phyloP scores from a whole-genome alignment of 2,329 filamentous ascomycete species.

The Aureobasidium mangrovei region DNA sequence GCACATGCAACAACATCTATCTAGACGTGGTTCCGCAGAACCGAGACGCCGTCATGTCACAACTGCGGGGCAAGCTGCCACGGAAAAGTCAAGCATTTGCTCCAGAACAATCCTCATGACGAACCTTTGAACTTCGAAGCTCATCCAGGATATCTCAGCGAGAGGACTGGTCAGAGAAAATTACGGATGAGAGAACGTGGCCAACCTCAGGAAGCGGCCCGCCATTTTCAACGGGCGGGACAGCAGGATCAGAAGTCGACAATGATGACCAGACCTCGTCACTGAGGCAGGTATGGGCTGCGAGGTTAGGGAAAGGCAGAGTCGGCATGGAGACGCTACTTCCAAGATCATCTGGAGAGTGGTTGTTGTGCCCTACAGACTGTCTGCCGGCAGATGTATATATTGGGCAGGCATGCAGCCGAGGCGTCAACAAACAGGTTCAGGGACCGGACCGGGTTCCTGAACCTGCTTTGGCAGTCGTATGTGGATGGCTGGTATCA shows the following conservation, averaged over 20 bases:
- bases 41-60: not conserved
- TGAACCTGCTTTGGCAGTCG: not conserved
- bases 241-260: not conserved
- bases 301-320: too few relatives aligned
- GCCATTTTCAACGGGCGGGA: constrained; percentile 42
- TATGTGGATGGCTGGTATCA: not conserved
- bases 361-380: too few relatives aligned
- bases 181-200: constrained; percentile 53
- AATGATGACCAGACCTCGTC: too few relatives aligned
- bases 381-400: not conserved
- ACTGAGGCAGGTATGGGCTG: too few relatives aligned
- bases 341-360: too few relatives aligned
- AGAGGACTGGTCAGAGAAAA: constrained; percentile 48
- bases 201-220: constrained; percentile 62
- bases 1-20: not conserved
- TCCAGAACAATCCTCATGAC: too few relatives aligned
- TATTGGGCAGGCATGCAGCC: constrained; percentile 3
- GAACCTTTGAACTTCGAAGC: too few relatives aligned
- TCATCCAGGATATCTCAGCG: constrained; percentile 33
- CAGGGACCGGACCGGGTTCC: not conserved
- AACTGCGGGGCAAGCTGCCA: too few relatives aligned
- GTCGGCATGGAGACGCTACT: too few relatives aligned
- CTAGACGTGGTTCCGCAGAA: not conserved
- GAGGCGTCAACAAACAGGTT: not conserved
- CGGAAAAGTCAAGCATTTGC: too few relatives aligned